Conservation (phyloP, 2,329 filamentous ascomycete species). For the Fusarium oligoseptatum region DNA sequence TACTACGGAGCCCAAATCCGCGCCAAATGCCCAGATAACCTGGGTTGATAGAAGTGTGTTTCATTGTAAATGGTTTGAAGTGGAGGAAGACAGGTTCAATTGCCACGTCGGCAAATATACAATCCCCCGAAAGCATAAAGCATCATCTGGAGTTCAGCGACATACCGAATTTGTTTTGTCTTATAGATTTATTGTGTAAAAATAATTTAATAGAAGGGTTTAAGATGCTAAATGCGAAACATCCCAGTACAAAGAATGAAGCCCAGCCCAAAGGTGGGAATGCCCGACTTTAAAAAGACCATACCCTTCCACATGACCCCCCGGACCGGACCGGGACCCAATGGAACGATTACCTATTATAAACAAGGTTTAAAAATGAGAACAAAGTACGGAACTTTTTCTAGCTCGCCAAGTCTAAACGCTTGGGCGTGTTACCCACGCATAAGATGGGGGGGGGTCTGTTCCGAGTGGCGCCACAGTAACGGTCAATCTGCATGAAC, state of each 20-base stretch:
- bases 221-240: not conserved
- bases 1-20: constrained; percentile 43
- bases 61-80: not conserved
- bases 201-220: not conserved
- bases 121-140: not conserved
- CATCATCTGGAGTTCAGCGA: not conserved
- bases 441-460: not conserved
- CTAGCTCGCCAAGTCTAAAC: not conserved
- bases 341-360: not conserved
- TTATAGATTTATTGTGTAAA: constrained; percentile 1
- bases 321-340: not conserved
- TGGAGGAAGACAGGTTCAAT: not conserved
- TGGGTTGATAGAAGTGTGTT: constrained; percentile 13
- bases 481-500: not conserved
- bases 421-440: not conserved
- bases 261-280: not conserved
- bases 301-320: not conserved
- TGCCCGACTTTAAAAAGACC: not conserved
- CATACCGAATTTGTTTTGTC: not conserved
- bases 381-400: not conserved
- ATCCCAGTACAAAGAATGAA: not conserved
- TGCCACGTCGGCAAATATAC: constrained; percentile 2
- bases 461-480: not conserved
- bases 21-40: constrained; percentile 37
- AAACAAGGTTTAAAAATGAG: not conserved